phyloP scores from a whole-genome alignment of 805 yeast species.

The Limtongozyma cylindracea region DNA sequence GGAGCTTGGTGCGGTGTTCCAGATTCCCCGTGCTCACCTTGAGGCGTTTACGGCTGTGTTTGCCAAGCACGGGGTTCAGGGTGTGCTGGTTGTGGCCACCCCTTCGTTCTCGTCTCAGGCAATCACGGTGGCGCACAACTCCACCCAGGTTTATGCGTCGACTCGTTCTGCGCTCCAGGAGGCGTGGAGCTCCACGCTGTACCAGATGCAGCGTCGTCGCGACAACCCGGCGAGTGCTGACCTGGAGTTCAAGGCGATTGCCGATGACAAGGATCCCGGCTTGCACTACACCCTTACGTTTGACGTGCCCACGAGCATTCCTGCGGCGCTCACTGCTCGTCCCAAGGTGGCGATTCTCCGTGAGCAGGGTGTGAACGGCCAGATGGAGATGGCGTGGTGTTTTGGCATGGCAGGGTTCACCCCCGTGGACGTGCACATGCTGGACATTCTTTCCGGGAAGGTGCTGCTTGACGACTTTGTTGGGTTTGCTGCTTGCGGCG shows the following conservation, averaged over 20 bases:
- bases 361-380: conserved; percentile 97
- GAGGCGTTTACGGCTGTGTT: conserved; percentile 30
- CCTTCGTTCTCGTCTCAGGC: conserved; percentile 26
- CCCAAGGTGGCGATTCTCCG: conserved; percentile 92
- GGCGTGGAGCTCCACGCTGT: conserved; percentile 73
- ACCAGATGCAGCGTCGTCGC: conserved; percentile 71
- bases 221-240: conserved; percentile 84
- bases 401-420: conserved; percentile 89
- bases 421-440: conserved; percentile 90
- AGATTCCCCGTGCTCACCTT: conserved; percentile 28
- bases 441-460: conserved; percentile 58
- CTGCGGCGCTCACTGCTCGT: conserved; percentile 6
- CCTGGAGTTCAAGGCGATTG: conserved; percentile 54
- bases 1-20: conserved; percentile 94
- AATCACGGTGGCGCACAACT: conserved; percentile 21
- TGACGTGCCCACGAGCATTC: conserved; percentile 17
- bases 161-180: conserved; percentile 55
- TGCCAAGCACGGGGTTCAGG: conserved; percentile 27
- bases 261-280: conserved; percentile 80
- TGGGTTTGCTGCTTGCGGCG: conserved; percentile 97
- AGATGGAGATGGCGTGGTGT: conserved; percentile 95
- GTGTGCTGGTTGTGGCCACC: conserved; percentile 39
- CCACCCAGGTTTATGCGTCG: conserved; percentile 16
- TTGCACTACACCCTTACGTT: conserved; percentile 57
- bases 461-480: conserved; percentile 56